These are phyloP conservation scores for Lentinula sp. DNA, from an alignment of 768 basidiomycete species.

Conservation along the genomic window DNA sequence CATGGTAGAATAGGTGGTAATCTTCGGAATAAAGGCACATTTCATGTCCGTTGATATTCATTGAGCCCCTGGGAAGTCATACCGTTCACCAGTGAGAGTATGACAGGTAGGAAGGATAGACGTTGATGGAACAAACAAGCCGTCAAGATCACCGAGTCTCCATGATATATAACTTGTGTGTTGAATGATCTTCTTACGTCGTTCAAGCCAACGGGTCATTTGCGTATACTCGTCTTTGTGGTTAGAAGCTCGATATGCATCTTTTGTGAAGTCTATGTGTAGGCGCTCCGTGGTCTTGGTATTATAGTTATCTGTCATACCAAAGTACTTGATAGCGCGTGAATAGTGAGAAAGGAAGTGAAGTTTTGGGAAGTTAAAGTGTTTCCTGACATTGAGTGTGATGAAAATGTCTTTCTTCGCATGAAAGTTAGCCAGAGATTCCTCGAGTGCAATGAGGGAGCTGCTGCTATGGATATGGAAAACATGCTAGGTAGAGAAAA, in stretches of 20 bases:
- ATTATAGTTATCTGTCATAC: slow-evolving; percentile 19
- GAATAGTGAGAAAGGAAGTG: slow-evolving; percentile 18
- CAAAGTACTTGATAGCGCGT: slow-evolving; percentile 15
- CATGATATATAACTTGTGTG: slow-evolving; percentile 2
- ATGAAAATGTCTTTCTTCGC: slow-evolving; percentile 23
- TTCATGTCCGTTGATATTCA: neutral
- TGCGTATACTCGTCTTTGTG: slow-evolving; percentile 21
- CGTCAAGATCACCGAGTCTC: neutral
- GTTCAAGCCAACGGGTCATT: slow-evolving; percentile 5
- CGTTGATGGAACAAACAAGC: neutral
- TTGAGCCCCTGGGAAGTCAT: neutral
- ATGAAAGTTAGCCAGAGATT: slow-evolving; percentile 23
- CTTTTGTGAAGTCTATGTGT: neutral
- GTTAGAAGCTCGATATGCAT: slow-evolving; percentile 16
- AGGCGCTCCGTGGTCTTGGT: too few relatives aligned
- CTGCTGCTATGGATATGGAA: slow-evolving; percentile 17
- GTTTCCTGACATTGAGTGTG: slow-evolving; percentile 16
- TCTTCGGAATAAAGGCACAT: neutral
- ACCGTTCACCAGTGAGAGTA: neutral
- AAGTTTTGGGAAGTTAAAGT: slow-evolving; percentile 23
- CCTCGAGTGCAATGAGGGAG: slow-evolving; percentile 16
- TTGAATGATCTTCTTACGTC: neutral
- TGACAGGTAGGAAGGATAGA: neutral
- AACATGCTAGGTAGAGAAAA: slow-evolving; percentile 28
- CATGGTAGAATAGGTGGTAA: neutral